phyloP scores from a whole-genome alignment of 2,329 filamentous ascomycete genomes.

The Ophiostoma piceae region DNA sequence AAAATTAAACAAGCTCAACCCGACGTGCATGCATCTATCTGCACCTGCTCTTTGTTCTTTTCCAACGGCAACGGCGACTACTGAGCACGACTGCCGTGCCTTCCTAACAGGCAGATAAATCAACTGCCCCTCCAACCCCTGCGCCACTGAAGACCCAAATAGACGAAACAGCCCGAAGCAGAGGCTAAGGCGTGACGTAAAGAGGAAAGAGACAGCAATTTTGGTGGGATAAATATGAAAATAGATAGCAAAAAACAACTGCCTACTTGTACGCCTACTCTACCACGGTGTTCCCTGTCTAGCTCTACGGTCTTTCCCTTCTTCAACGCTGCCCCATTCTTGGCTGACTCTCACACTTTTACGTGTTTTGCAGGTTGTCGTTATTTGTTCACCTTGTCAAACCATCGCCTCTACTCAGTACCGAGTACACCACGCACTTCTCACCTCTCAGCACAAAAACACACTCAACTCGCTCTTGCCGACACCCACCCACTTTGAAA shows the following conservation, averaged over 20 bases:
- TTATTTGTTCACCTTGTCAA: background rate
- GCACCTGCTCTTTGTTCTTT: background rate
- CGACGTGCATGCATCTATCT: too few relatives aligned
- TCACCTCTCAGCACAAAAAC: too few relatives aligned
- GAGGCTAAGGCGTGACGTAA: constrained; percentile 2
- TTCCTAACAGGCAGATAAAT: background rate
- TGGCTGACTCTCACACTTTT: background rate
- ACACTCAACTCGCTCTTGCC: constrained; percentile 22
- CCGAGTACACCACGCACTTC: too few relatives aligned
- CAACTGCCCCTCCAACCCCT: background rate
- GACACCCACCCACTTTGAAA: constrained; percentile 34
- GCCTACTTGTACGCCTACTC: background rate
- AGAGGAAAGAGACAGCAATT: background rate
- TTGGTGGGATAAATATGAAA: background rate
- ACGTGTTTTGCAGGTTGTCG: background rate
- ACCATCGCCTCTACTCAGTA: background rate
- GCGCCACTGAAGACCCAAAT: constrained; percentile 8
- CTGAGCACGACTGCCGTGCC: background rate
- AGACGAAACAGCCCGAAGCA: constrained; percentile 10
- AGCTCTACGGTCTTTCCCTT: constrained; percentile 4
- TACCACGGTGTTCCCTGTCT: constrained; percentile 2
- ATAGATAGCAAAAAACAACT: too few relatives aligned
- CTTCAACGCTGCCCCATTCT: constrained; percentile 8
- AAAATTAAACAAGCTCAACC: background rate
- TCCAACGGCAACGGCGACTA: background rate